These are phyloP conservation scores for Calonectria honghensis DNA, from an alignment of 2,329 filamentous ascomycete species.

Conservation along the genomic window DNA sequence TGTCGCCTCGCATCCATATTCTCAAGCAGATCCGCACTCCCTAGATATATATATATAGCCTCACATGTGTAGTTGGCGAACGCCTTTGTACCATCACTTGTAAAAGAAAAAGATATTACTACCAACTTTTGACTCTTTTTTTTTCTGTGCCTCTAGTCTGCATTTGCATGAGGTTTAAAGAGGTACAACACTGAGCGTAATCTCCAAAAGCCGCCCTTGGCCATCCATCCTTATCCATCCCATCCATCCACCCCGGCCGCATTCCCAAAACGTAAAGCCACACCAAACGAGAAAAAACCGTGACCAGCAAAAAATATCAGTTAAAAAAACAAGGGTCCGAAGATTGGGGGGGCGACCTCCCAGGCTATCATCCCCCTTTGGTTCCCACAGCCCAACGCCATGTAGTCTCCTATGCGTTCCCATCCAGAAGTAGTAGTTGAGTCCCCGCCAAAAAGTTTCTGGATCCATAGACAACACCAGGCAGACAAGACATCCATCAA, in stretches of 20 bases:
- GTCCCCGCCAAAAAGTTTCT: constrained; percentile 27
- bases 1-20: constrained; percentile 74
- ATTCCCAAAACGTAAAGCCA: constrained; percentile 35
- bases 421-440: constrained; percentile 35
- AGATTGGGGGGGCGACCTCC: constrained; percentile 21
- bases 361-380: constrained; percentile 42
- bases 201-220: constrained; percentile 19
- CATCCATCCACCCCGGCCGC: constrained; percentile 6
- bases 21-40: constrained; percentile 60
- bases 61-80: not conserved
- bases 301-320: constrained; percentile 18
- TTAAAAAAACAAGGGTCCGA: constrained; percentile 39
- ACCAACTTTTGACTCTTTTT: constrained; percentile 37
- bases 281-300: constrained; percentile 27
- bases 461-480: constrained; percentile 36
- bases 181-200: constrained; percentile 15
- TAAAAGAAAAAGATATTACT: constrained; percentile 10
- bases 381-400: constrained; percentile 53
- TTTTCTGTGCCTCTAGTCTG: constrained; percentile 45
- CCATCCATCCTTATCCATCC: constrained; percentile 25
- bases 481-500: constrained; percentile 29
- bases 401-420: constrained; percentile 46
- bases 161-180: constrained; percentile 27
- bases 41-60: constrained; percentile 8
- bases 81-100: constrained; percentile 25